phyloP scores from a whole-genome alignment of 768 basidiomycete genomes.

The Hypholoma fasciculare region DNA sequence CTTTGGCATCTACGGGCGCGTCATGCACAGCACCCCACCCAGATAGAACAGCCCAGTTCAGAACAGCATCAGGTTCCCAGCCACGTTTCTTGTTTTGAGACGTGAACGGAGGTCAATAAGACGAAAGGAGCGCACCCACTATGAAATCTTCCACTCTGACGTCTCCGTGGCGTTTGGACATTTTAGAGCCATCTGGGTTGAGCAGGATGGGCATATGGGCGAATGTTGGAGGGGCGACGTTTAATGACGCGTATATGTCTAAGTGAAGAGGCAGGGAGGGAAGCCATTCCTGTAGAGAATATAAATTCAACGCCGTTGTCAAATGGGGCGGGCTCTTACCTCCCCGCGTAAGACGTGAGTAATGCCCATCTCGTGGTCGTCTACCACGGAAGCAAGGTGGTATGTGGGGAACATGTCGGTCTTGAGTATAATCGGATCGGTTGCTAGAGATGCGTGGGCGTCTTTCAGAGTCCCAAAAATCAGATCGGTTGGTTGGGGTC shows the following conservation, averaged over 20 bases:
- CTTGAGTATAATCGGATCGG: slow-evolving; percentile 92
- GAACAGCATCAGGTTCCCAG: slow-evolving; percentile 86
- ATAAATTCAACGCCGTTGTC: neutral
- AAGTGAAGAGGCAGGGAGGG: slow-evolving; percentile 43
- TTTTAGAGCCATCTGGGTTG: slow-evolving; percentile 89
- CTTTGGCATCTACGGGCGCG: neutral
- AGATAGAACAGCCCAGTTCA: slow-evolving; percentile 94
- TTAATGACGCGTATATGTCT: slow-evolving; percentile 81
- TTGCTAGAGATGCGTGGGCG: slow-evolving; percentile 75
- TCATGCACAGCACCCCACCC: slow-evolving; percentile 79
- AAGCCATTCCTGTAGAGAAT: neutral
- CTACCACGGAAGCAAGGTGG: slow-evolving; percentile 93
- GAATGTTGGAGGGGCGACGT: slow-evolving; percentile 72
- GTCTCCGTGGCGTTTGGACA: slow-evolving; percentile 93
- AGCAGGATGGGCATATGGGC: slow-evolving; percentile 91
- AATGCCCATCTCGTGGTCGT: slow-evolving; percentile 95
- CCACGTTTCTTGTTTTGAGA: slow-evolving; percentile 59
- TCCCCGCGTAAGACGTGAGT: slow-evolving; percentile 96
- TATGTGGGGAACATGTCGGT: slow-evolving; percentile 94
- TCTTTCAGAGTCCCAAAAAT: slow-evolving; percentile 77
- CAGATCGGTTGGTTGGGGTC: slow-evolving; percentile 58
- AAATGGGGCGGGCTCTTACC: slow-evolving; percentile 37
- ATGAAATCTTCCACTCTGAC: slow-evolving; percentile 87
- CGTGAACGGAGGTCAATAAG: neutral
- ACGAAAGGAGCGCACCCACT: slow-evolving; percentile 39